Percentiles rank a stretch among this genome's conserved stretches.
Evolutionary conservation across 192 early-diverging fungal genomes (phyloP).

Genomic region (Coemansia sp.): DNA sequence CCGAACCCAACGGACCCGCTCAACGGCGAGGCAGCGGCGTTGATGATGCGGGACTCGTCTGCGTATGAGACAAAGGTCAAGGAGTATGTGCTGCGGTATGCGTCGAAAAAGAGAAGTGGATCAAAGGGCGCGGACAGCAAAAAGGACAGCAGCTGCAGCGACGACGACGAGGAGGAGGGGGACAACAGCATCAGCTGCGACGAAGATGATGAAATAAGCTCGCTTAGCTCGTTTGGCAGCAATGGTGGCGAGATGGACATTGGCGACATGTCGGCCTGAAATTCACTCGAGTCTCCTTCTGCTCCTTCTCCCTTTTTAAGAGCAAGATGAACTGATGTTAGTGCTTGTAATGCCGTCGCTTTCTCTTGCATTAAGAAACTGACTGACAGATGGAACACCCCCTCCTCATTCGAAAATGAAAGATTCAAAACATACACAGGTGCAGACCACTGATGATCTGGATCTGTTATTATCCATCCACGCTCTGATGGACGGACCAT

Average conservation of each 20-base stretch:
- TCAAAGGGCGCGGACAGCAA: constrained; percentile 11
- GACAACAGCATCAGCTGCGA: constrained; percentile 38
- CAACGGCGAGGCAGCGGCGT: constrained; percentile 97
- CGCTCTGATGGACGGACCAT: no score
- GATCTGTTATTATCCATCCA: no score
- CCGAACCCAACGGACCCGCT: constrained; percentile 99
- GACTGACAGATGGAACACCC: no score
- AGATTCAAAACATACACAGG: no score
- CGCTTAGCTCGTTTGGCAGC: constrained; percentile 76
- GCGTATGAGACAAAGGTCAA: constrained; percentile 94
- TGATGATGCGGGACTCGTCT: constrained; percentile 91
- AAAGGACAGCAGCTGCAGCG: constrained; percentile 60
- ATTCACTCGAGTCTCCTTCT: not conserved
- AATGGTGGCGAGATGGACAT: constrained; percentile 73
- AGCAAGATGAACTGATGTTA: no score
- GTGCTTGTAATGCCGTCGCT: not conserved
- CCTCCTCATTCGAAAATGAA: no score
- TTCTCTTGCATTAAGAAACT: not conserved
- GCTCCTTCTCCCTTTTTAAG: no score
- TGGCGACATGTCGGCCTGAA: constrained; percentile 69
- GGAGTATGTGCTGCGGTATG: constrained; percentile 71
- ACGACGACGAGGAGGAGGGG: constrained; percentile 50
- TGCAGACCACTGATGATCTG: no score
- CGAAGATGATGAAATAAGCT: constrained; percentile 69
- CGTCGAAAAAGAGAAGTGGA: constrained; percentile 33